Percentiles rank a stretch among this genome's conserved stretches.
These are phyloP conservation scores for Colletotrichum gigasporum DNA, from an alignment of 2,329 filamentous ascomycete genomes.

Conservation along the genomic window DNA sequence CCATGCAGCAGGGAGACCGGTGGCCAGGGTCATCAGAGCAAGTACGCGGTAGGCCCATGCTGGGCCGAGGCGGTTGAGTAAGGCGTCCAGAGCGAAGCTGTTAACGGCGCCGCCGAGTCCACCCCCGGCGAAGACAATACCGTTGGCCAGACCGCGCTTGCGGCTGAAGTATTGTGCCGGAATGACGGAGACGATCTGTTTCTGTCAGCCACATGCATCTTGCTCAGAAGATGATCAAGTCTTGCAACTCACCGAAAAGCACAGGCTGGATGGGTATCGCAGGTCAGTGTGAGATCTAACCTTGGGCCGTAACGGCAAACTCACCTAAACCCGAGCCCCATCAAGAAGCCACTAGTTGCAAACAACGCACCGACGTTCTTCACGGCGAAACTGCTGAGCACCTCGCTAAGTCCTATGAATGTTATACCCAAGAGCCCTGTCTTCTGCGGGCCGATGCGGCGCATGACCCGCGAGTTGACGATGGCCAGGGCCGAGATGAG, in stretches of 20 bases:
- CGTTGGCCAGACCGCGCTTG: slow-evolving; percentile 65
- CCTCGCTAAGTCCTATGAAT: slow-evolving; percentile 58
- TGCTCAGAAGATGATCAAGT: too few relatives aligned
- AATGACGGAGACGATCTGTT: slow-evolving; percentile 52
- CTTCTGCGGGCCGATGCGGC: slow-evolving; percentile 55
- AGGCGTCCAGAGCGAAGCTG: slow-evolving; percentile 56
- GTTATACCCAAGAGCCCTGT: slow-evolving; percentile 59
- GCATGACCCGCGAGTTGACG: slow-evolving; percentile 60
- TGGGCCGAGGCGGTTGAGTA: slow-evolving; percentile 55
- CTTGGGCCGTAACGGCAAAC: not conserved
- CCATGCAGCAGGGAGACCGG: slow-evolving; percentile 64
- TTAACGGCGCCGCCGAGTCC: slow-evolving; percentile 65
- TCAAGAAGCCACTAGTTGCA: slow-evolving; percentile 42
- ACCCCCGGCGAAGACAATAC: slow-evolving; percentile 61
- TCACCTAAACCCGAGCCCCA: slow-evolving; percentile 43
- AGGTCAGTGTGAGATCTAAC: not conserved
- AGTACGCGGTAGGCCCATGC: slow-evolving; percentile 64
- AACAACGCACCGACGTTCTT: slow-evolving; percentile 46
- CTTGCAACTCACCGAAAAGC: slow-evolving; percentile 6
- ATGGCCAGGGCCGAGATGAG: slow-evolving; percentile 62
- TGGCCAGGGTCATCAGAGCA: slow-evolving; percentile 60
- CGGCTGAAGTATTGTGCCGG: slow-evolving; percentile 64
- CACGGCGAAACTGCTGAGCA: slow-evolving; percentile 52
- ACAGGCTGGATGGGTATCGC: not conserved
- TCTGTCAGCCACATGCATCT: slow-evolving; percentile 8